Conservation (phyloP, 2,329 filamentous ascomycete genomes). For the Colletotrichum aenigma region DNA sequence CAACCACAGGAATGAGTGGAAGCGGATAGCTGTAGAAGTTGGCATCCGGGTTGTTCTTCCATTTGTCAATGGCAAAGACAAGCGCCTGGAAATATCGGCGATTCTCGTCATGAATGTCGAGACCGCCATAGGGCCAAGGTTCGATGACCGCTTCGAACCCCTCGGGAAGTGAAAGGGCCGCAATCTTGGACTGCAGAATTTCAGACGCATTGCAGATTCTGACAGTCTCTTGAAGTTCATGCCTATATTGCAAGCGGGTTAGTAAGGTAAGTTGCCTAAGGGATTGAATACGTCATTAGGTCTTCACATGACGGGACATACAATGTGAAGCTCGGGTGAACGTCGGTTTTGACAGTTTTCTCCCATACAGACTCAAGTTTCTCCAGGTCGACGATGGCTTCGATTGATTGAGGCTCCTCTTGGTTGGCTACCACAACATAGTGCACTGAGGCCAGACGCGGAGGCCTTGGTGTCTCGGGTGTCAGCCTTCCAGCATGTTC, state of each 20-base stretch:
- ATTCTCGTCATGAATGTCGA: constrained; percentile 9
- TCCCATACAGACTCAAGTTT: background rate
- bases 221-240: background rate
- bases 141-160: constrained; percentile 42
- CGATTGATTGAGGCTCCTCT: constrained; percentile 28
- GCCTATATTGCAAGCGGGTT: background rate
- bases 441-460: constrained; percentile 2
- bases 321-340: background rate
- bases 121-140: constrained; percentile 56
- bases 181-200: background rate
- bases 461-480: background rate
- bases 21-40: constrained; percentile 73
- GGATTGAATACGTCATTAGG: no score
- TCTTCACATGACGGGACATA: background rate
- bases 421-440: background rate
- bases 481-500: constrained; percentile 28
- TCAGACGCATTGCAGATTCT: background rate
- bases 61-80: constrained; percentile 34
- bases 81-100: constrained; percentile 27
- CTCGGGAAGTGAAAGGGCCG: background rate
- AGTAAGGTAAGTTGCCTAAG: no score
- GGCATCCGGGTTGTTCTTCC: constrained; percentile 10
- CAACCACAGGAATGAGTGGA: constrained; percentile 69
- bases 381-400: constrained; percentile 35
- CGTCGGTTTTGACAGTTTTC: background rate